Base-by-base conservation (phyloP, 176 grass and related monocot species). In the Typha latifolia region DNA sequence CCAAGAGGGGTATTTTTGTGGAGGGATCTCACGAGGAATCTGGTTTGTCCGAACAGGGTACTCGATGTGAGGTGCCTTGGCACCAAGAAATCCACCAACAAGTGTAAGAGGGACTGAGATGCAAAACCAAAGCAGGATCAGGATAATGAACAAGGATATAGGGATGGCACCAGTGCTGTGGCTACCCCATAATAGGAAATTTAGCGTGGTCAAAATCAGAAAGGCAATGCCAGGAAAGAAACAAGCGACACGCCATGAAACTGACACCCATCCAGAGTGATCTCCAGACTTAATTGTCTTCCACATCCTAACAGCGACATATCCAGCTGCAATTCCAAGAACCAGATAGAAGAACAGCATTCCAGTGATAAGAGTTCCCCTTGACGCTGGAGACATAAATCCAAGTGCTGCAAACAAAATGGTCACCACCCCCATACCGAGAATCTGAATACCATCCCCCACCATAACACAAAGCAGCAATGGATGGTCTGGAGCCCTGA, bases 181-280 rank as follows among this genome's bases (percentile, higher is more conserved):
- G 66, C 81, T 84, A 12, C 81, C 81, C 81, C 81, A 84, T 4
- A 84, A 72, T 26, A 84, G 69, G 69, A 84, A 84, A 49, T 84
- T 78, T 0, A 84, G 48, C 22, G 70, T 69, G 10, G 81, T 84
- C 14, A 84, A 57, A 50, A 84, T 84, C 31, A 78, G 47, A 63
- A 84, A 84, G 15, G 81, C 75, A 21, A 84, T 74, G n/a, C 81
- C 81, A 2, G 81, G 81, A 57, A 84, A 84, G 74, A 84, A 84
- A 11, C 81, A 84, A 47, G 81, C 81, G 5, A 84, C 81, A 47
- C 81, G 81, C 81, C 81, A 84, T 14, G 81, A 77, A 37, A 84
- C 81, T 0, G 75, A 51, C 6, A 73, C 70, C 81, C 81, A 84
- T 47, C 81, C 81, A 3, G 81, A 73, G 48, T 74, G 55, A 67